Evolutionary conservation across 257 asterid genomes (phyloP), one percentile per base, ranked within the genome.

Genomic region (Nicotiana paniculata): DNA sequence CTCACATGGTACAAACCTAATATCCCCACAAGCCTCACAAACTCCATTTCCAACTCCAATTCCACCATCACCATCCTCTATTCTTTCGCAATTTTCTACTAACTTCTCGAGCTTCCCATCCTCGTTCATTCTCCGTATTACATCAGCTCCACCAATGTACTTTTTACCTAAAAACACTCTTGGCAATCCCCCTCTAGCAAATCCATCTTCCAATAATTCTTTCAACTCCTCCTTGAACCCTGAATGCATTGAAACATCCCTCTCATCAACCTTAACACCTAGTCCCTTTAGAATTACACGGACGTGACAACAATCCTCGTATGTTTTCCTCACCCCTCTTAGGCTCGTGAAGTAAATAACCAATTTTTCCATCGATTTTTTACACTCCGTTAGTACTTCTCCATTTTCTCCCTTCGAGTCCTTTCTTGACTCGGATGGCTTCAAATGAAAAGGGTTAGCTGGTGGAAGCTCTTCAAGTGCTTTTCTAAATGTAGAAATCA

Each of bases 161-260:
- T 67, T 91, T 48, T 54, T 85, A 2, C 97, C 97, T 3, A 93
- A 48, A 46, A 96, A 96, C 33, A 96, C 93, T 21, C 88, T 88
- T 0, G 99, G 99, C 77, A 96, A 88, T 18, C 90, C 88, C 33
- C 88, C 86, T 6, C 83, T 85, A 21, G 75, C 77, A 46, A 55
- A 80, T 72, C 87, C 87, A 13, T 86, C 92, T n/a, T 95, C 96
- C 39, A 92, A 64, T 33, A 94, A 62, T 79, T 87, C 93, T 88
- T 87, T 93, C 48, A 94, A 72, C 81, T 96, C 99, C 15, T 93
- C 97, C 88, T 94, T 96, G 82, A 93, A 96, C 9, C 97, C 95
- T 1, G 97, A 94, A 81, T 96, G 97, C 97, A 96, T 91, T 3
- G 98, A 96, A 2, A 96, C 93, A 32, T 94, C 99, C 57, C 98